Evolutionary conservation across 495 filamentous ascomycete genomes (phyloP).

Genomic region (Lophiotrema nucula): DNA sequence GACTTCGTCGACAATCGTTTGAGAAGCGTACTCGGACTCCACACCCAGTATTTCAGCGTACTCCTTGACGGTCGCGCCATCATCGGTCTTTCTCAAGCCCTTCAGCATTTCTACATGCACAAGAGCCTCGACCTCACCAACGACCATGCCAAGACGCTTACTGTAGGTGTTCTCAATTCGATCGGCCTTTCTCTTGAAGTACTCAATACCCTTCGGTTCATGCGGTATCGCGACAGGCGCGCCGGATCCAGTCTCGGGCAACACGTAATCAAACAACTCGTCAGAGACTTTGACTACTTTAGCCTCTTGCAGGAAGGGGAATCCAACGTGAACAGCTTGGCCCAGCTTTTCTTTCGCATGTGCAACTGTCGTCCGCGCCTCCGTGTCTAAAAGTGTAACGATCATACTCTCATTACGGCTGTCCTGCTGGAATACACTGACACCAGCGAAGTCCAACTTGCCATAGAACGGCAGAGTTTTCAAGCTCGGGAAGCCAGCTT

Average conservation of each 20-base stretch:
- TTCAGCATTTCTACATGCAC: conserved; percentile 90
- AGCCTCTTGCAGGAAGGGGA: conserved; percentile 93
- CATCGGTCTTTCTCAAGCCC: conserved; percentile 85
- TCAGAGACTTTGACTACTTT: conserved; percentile 86
- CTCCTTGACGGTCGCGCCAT: conserved; percentile 89
- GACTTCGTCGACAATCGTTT: conserved; percentile 86
- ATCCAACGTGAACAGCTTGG: conserved; percentile 85
- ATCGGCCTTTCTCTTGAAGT: conserved; percentile 79
- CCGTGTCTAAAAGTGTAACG: conserved; percentile 74
- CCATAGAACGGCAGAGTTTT: conserved; percentile 79
- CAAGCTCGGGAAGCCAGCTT: conserved; percentile 91
- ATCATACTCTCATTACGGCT: conserved; percentile 97
- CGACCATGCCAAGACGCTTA: conserved; percentile 83
- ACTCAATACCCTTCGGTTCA: conserved; percentile 70
- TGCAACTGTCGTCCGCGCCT: conserved; percentile 65
- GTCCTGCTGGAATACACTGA: conserved; percentile 96
- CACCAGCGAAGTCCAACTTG: conserved; percentile 80
- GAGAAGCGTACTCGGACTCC: conserved; percentile 88
- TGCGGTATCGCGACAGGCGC: conserved; percentile 66
- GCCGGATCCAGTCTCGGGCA: conserved; percentile 58
- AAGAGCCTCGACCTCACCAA: conserved; percentile 82
- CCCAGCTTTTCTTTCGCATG: conserved; percentile 77
- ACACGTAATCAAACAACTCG: conserved; percentile 86
- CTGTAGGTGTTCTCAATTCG: conserved; percentile 83
- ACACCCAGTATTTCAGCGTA: conserved; percentile 85